Evolutionary conservation across 176 grass and related monocot genomes (phyloP), one percentile per base, ranked within the genome.

Genomic region (Carex parvula): DNA sequence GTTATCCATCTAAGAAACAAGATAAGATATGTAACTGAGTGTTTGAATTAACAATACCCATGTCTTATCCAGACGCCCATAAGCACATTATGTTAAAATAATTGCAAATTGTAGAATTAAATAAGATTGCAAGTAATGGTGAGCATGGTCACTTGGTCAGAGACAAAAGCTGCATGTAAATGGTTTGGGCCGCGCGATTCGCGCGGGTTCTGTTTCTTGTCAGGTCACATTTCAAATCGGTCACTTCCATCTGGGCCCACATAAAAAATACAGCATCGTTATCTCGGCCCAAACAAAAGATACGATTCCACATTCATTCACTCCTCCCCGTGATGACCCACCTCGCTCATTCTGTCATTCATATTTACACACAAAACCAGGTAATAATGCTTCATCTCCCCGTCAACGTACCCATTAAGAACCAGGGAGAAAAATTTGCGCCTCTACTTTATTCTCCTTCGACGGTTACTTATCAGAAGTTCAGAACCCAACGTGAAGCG

Each of bases 121-220:
- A 58, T 42, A n/a, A 10, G n/a, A 83, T 18, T 67, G 81, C 44
- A 56, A 63, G 57, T 30, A 32, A 35, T 12, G 22, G 14, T 64
- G 14, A 69, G 71, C 4, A 4, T 21, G 70, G 70, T 13, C 21
- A 1, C 17, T 3, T 17, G 26, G 39, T 80, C 22, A 60, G 39
- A 83, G 86, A 78, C 69, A 83, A 63, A 64, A 66, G 72, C 71
- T 86, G 72, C 20, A 58, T 67, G 61, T 29, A 86, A 60, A 32
- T 78, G 48, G 52, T 78, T 81, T 61, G 60, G 76, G 79, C 39
- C 75, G 87, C 83, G 87, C 64, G 83, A 89, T 81, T 89, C 83
- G 83, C 87, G 87, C 76, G 87, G 64, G 87, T 21, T 85, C 72
- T 89, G 83, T 56, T 81, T 79, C 41, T 81, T 41, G 84, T 65